Conservation (phyloP, 345 rosid species). For the Citrus sinensis region DVS_A1.0 CM039167.1:15411501-15412000, state of each 20-base stretch:
- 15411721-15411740: background rate
- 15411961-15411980: constrained; percentile 43
- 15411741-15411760: background rate
- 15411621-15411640: background rate
- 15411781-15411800: background rate
- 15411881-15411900: background rate
- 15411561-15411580: constrained; percentile 32
- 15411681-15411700: background rate
- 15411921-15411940: constrained; percentile 29
- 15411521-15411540: constrained; percentile 55
- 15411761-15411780: background rate
- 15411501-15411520: constrained; percentile 54
- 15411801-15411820: background rate
- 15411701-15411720: background rate
- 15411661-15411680: no score
- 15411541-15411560: constrained; percentile 48
- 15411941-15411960: constrained; percentile 59
- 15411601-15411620: background rate
- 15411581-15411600: background rate
- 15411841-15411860: background rate
- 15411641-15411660: no score
- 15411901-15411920: background rate
- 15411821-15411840: background rate
- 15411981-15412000: constrained; percentile 54
- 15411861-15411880: background rate